Evolutionary conservation across 331 rosid species (phyloP).

Genomic region (Acacia pycnantha): DNA sequence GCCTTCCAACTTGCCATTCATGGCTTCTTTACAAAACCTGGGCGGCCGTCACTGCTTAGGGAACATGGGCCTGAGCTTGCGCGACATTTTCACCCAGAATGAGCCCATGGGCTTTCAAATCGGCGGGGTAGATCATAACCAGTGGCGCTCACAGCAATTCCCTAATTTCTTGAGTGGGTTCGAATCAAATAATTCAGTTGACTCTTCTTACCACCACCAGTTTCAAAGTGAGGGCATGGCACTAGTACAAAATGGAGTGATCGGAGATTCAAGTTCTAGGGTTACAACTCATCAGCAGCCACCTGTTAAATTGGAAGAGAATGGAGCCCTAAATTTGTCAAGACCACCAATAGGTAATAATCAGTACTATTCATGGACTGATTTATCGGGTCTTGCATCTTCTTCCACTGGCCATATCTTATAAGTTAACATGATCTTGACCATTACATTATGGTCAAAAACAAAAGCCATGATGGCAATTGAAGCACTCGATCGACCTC

Average conservation of each 20-base stretch:
- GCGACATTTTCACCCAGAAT: conserved; percentile 39
- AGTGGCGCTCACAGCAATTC: conserved; percentile 76
- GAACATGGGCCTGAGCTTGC: conserved; percentile 54
- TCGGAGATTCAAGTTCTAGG: conserved; percentile 49
- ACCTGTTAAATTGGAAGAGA: conserved; percentile 68
- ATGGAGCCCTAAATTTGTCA: conserved; percentile 41
- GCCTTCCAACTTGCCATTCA: conserved; percentile 54
- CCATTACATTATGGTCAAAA: conserved; percentile 8
- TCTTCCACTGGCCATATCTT: conserved; percentile 61
- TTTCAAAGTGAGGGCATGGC: conserved; percentile 39
- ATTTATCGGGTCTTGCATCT: conserved; percentile 65
- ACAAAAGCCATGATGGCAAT: background rate
- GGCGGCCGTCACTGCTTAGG: conserved; percentile 50
- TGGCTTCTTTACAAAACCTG: conserved; percentile 64
- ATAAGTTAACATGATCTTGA: conserved; percentile 31
- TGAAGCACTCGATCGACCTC: background rate
- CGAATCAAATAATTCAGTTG: conserved; percentile 42
- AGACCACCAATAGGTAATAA: conserved; percentile 33
- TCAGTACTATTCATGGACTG: conserved; percentile 62
- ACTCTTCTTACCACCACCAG: conserved; percentile 31
- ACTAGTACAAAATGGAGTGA: conserved; percentile 16
- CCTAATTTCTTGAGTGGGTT: conserved; percentile 54
- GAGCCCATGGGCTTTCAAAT: conserved; percentile 58
- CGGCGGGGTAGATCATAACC: conserved; percentile 37
- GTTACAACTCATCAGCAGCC: conserved; percentile 47